A percentile compares a stretch with the other conserved stretches of the same genome.
These are phyloP conservation scores for Rhizophora mangle DNA, from an alignment of 345 rosid species.

Conservation along the genomic window DNA sequence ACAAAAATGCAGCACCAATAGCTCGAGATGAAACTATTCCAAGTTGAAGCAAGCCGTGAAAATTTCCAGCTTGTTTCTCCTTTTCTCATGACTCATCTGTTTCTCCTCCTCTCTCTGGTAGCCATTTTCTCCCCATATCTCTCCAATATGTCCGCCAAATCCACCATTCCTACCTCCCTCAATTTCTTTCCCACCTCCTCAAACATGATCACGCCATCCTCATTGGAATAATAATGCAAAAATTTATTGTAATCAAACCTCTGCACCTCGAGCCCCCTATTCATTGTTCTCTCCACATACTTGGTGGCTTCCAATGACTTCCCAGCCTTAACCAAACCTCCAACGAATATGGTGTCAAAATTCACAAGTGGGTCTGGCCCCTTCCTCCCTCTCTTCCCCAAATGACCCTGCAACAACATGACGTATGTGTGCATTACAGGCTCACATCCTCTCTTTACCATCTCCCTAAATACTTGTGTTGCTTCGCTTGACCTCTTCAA, in stretches of 20 bases:
- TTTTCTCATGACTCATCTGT: slow-evolving; percentile 26
- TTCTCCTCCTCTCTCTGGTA: slow-evolving; percentile 72
- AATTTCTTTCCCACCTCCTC: slow-evolving; percentile 61
- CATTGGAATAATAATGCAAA: slow-evolving; percentile 69
- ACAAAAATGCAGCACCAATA: too few species aligned
- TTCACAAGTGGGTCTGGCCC: slow-evolving; percentile 67
- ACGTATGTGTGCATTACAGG: slow-evolving; percentile 89
- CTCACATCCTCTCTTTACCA: slow-evolving; percentile 77
- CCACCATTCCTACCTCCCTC: slow-evolving; percentile 60
- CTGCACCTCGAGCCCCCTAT: slow-evolving; percentile 72
- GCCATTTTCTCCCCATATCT: slow-evolving; percentile 88
- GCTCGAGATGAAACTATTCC: too few species aligned
- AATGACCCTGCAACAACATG: slow-evolving; percentile 80
- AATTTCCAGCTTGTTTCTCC: too few species aligned
- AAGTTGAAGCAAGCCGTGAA: too few species aligned
- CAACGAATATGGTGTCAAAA: slow-evolving; percentile 80
- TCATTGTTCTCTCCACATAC: slow-evolving; percentile 65
- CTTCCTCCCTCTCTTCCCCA: slow-evolving; percentile 88
- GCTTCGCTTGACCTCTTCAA: slow-evolving; percentile 62
- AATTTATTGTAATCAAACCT: slow-evolving; percentile 83
- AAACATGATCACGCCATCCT: slow-evolving; percentile 72
- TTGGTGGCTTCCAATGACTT: slow-evolving; percentile 69
- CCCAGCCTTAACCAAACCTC: slow-evolving; percentile 86
- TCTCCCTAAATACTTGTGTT: slow-evolving; percentile 69
- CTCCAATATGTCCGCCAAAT: slow-evolving; percentile 77